Evolutionary conservation across 805 yeast genomes (phyloP), one percentile per base, ranked within the genome.

Genomic region (Nakazawaea ambrosiae): DNA sequence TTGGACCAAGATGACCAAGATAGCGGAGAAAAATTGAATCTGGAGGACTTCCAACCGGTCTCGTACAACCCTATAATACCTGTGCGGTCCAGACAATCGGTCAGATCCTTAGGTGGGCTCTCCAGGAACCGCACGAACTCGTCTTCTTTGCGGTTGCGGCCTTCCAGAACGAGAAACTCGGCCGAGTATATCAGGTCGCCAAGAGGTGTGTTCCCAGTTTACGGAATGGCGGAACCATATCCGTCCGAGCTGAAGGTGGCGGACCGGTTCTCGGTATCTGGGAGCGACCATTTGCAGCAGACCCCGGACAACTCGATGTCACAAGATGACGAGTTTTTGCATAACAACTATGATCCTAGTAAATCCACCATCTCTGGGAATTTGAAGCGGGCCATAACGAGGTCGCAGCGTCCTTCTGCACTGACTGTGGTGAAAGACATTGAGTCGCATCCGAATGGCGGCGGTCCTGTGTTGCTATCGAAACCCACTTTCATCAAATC

Each of bases 181-280:
- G 33, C 36, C 8, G 36, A 33, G 22, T 14, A 34, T 20, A 37
- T 58, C 5, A 57, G 73, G 44, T 79, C 88, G 2, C 94, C 90
- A 3, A 73, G 73, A 19, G 86, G 86, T 43, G 88, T 82, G 1
- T 83, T 82, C 58, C 92, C 94, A 0, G 89, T 83, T 2, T 65
- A 66, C 47, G 90, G 85, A 1, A 81, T 83, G 90, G 88, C 85
- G 1, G 66, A 63, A 9, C 82, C 90, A 3, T 53, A 73, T 29
- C 58, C 55, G 20, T 60, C 70, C 37, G 89, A 82, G 47, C 60
- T 59, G 31, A 63, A 79, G 0, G 76, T 82, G 37, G 86, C 86
- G 4, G 61, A 63, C 20, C 46, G 64, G 8, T 47, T 49, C 47
- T 8, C 17, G 9, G 42, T 33, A 2, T n/a, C n/a, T n/a, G n/a